These are phyloP conservation scores for Sarocladium kiliense DNA, from an alignment of 2,329 filamentous ascomycete genomes.

Conservation along the genomic window DNA sequence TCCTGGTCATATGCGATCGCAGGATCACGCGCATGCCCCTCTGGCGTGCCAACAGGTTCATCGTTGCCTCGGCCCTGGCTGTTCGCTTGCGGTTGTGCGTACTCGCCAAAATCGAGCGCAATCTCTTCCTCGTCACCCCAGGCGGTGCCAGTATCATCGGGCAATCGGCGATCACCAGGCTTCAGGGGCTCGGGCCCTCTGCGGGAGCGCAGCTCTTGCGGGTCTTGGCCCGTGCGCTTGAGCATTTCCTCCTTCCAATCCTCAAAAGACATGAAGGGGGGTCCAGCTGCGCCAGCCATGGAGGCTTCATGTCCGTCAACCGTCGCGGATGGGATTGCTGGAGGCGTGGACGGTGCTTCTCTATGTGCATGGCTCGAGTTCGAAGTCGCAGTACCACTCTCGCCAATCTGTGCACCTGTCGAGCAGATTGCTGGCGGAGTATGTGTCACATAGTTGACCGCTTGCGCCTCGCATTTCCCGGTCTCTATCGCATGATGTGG, in stretches of 20 bases:
- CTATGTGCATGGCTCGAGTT: constrained; percentile 8
- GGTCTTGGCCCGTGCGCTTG: constrained; percentile 72
- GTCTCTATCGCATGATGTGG: constrained; percentile 1
- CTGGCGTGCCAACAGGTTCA: constrained; percentile 10
- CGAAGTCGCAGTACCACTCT: neutral
- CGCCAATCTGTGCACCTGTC: constrained; percentile 52
- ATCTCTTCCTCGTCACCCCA: constrained; percentile 85
- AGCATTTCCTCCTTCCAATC: constrained; percentile 97
- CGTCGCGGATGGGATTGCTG: constrained; percentile 9
- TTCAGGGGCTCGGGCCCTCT: constrained; percentile 43
- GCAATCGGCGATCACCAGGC: neutral
- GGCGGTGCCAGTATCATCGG: constrained; percentile 22
- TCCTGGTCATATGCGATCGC: constrained; percentile 41
- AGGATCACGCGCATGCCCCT: constrained; percentile 14
- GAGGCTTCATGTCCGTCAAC: constrained; percentile 6
- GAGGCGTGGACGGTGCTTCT: constrained; percentile 5
- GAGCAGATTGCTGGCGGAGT: constrained; percentile 72
- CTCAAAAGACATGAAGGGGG: constrained; percentile 87
- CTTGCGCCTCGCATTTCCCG: constrained; percentile 48
- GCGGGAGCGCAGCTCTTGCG: constrained; percentile 61
- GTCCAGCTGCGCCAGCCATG: constrained; percentile 18
- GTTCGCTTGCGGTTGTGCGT: constrained; percentile 31
- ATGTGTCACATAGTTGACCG: constrained; percentile 79
- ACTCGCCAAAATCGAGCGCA: constrained; percentile 45
- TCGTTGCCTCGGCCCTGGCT: constrained; percentile 16